Evolutionary conservation across 371 early-diverging fungal genomes (phyloP), one percentile per base, ranked within the genome.

Genomic region (Haplosporangium sp.): DNA sequence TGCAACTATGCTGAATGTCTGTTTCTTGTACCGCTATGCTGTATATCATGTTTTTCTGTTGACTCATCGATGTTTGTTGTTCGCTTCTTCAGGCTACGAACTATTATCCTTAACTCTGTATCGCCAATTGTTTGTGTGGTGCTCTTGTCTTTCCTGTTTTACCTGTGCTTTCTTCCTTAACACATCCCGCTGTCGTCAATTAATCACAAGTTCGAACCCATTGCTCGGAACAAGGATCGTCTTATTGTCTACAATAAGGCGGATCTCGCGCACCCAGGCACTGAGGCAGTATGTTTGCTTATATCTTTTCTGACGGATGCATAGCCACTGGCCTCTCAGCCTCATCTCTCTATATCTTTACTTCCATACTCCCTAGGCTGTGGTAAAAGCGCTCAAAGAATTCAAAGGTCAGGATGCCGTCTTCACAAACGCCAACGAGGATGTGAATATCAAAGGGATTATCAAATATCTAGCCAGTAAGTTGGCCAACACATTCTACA

Each of bases 161-260:
- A 40, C 11, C n/a, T 47, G 4, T 41, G 40, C 29, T 62, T 1
- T 59, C 53, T 5, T 47, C 51, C n/a, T 59, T 57, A 64, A 79
- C 86, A 96, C 55, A 94, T 97, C 56, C 99, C 99, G 6, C 74
- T 98, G 1, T 93, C 96, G 0, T 92, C 94, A 21, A 91, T 95
- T 68, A 97, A 97, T 83, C 89, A 88, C 55, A 88, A 90, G 74
- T 93, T 97, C 62, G 95, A 95, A 73, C 84, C 89, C 42, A 72
- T 92, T 9, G 86, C 93, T 20, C 87, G 86, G 18, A 58, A 68
- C 29, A 85, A 92, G 58, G 87, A 90, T 13, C 86, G 95, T 1
- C 76, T 97, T 29, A 87, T 98, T 18, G 91, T 98, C 5, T 95
- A 95, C 84, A 98, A 97, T 86, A 98, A 98, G 84, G 81, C 86